Conservation (phyloP, 805 yeast genomes). For the Nadsonia fulvescens region DNA sequence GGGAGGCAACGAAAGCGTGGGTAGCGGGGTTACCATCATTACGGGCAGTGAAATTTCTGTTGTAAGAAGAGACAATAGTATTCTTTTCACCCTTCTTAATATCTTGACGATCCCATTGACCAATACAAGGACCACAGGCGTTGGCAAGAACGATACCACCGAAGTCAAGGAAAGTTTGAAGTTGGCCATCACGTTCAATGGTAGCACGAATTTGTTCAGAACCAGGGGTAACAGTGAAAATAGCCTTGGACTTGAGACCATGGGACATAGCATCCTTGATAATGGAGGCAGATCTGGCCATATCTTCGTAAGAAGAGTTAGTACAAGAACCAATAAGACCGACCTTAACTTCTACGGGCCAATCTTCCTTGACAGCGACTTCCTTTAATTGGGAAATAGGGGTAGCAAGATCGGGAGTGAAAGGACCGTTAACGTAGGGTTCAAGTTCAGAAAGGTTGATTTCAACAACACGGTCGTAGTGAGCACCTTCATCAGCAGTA, state of each 20-base stretch:
- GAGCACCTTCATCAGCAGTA: conserved; percentile 80
- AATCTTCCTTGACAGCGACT: conserved; percentile 64
- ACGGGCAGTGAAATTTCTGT: conserved; percentile 96
- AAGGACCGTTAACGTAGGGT: conserved; percentile 95
- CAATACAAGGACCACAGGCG: conserved; percentile 99
- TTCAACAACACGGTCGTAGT: conserved; percentile 86
- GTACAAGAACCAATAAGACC: conserved; percentile 98
- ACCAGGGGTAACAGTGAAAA: conserved; percentile 93
- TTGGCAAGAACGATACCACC: conserved; percentile 93
- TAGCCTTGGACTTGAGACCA: conserved; percentile 82
- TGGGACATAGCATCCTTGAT: conserved; percentile 78
- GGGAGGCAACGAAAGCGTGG: conserved; percentile 92
- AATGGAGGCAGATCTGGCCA: conserved; percentile 90
- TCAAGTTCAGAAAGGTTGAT: conserved; percentile 77
- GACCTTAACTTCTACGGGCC: conserved; percentile 88
- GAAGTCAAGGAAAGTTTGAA: conserved; percentile 70
- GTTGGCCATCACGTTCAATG: conserved; percentile 88
- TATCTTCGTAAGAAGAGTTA: conserved; percentile 94
- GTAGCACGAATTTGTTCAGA: conserved; percentile 98
- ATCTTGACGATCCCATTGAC: conserved; percentile 96
- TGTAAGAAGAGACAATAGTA: conserved; percentile 92
- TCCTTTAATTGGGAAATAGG: conserved; percentile 78
- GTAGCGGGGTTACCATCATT: conserved; percentile 97
- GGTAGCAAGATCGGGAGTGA: conserved; percentile 95
- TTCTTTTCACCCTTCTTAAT: conserved; percentile 87